phyloP scores from a whole-genome alignment of 2,329 filamentous ascomycete species.

The Diplodia corticola region DNA sequence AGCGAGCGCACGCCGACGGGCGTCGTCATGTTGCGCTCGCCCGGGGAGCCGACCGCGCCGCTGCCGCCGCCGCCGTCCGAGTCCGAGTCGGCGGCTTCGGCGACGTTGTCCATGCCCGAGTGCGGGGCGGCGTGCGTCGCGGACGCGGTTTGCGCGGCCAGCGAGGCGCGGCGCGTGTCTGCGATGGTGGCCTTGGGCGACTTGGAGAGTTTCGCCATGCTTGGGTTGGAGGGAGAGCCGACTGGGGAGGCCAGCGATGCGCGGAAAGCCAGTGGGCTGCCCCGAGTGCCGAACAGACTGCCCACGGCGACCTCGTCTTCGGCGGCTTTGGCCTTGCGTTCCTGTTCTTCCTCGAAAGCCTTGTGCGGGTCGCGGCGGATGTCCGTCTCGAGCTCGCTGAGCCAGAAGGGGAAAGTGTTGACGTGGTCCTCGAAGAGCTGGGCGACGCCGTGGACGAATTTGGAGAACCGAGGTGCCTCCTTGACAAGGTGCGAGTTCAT shows the following conservation, averaged over 20 bases:
- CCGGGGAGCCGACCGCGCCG: conserved; percentile 30
- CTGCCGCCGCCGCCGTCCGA: conserved; percentile 51
- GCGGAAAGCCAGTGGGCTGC: conserved; percentile 51
- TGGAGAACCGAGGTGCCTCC: conserved; percentile 86
- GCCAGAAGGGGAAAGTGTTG: conserved; percentile 95
- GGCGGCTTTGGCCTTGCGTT: conserved; percentile 74
- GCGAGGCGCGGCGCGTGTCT: conserved; percentile 25
- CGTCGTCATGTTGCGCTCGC: conserved; percentile 46
- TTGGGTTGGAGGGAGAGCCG: conserved; percentile 63
- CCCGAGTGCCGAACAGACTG: conserved; percentile 67
- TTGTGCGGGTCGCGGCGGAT: conserved; percentile 90
- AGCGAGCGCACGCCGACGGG: conserved; percentile 65
- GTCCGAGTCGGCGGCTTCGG: conserved; percentile 52
- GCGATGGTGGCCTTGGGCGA: conserved; percentile 29
- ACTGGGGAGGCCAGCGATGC: conserved; percentile 66
- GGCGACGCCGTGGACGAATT: conserved; percentile 92
- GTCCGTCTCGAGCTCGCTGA: conserved; percentile 85
- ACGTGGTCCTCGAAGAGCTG: conserved; percentile 91
- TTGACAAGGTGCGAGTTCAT: conserved; percentile 93
- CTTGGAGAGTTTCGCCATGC: conserved; percentile 41
- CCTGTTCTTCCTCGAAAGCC: conserved; percentile 89
- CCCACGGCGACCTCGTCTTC: conserved; percentile 89
- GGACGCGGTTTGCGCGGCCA: conserved; percentile 28
- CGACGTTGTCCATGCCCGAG: conserved; percentile 34
- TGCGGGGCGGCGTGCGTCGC: conserved; percentile 16